Base-by-base conservation (phyloP, 2,329 filamentous ascomycete species). In the Alternaria brassicicola region DNA sequence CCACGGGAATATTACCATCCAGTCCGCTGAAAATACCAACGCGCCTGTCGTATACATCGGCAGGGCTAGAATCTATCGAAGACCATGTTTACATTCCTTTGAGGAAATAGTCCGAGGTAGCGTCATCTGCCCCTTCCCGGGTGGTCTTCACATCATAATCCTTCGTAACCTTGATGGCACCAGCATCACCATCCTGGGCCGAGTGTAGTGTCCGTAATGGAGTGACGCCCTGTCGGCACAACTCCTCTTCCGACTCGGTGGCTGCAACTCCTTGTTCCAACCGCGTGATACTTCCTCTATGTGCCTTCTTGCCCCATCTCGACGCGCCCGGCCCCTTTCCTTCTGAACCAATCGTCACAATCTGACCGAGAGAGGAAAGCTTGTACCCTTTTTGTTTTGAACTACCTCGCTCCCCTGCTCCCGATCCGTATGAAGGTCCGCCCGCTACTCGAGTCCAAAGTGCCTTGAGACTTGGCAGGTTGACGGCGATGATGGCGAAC, bases 401-500 rank as follows among this genome's bases (percentile, higher is more conserved):
- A 31, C 43, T 47, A 23, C 43, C 19, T 10, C 30, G 36, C 19
- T 39, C 43, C 8, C 43, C 43, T 13, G 17, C 26, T 31, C 28
- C 28, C 15, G 43, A 47, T 47, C 43, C 43, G 6, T 21, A 33
- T 47, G 43, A 47, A 33, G 19, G 15, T 33, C 30, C 43, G 4
- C 43, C 43, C 19, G 17, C 30, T 21, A 64, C 25, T 12, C 42
- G 52, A 25, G 62, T 68, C 63, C 69, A 77, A 23, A 78, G 68
- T 4, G 72, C 71, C 42, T 75, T 72, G 12, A 75, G 49, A 6
- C 66, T 63, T 0, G 73, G 74, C 41, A 75, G 61, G 61, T 76
- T 77, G 51, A 73, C 68, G 5, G 75, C 70, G 28, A 76, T 54
- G 33, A 77, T 68, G 17, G 71, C 76, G 8, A 72, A 57, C 36